A percentile compares a stretch with the other conserved stretches of the same genome.
phyloP scores from a whole-genome alignment of 1,284 basidiomycete species.

The Phylloboletellus chloephorus region DNA sequence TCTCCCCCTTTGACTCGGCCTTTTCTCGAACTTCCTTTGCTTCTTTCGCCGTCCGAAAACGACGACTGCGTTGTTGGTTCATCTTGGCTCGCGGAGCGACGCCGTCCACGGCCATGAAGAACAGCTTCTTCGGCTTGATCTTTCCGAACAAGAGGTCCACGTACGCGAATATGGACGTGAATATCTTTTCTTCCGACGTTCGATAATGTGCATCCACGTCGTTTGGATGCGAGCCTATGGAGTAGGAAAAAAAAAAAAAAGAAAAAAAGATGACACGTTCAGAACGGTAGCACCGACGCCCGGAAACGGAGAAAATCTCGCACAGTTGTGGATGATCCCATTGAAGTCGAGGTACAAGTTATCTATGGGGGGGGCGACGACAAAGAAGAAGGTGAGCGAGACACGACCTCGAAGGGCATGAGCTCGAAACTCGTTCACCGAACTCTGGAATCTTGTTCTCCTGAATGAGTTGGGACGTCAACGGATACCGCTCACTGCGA shows the following conservation, averaged over 20 bases:
- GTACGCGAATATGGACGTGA: constrained; percentile 94
- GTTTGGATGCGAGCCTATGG: constrained; percentile 82
- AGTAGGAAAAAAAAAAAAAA: too few relatives aligned
- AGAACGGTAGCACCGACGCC: too few relatives aligned
- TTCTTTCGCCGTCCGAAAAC: constrained; percentile 94
- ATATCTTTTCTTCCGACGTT: constrained; percentile 94
- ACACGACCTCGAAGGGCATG: constrained; percentile 2
- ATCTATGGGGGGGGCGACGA: constrained; percentile 51
- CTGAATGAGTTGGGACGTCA: constrained; percentile 96
- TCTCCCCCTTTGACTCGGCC: constrained; percentile 85
- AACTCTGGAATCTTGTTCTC: constrained; percentile 97
- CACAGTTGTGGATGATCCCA: constrained; percentile 97
- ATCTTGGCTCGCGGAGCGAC: constrained; percentile 99
- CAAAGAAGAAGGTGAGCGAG: too few relatives aligned
- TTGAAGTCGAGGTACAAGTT: constrained; percentile 96
- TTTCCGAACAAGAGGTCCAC: constrained; percentile 96
- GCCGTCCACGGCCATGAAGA: constrained; percentile 98
- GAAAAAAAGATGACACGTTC: too few relatives aligned
- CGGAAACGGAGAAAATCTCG: too few relatives aligned
- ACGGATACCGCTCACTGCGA: constrained; percentile 88
- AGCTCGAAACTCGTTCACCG: constrained; percentile 43
- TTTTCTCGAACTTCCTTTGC: constrained; percentile 83
- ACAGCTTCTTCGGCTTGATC: constrained; percentile 95
- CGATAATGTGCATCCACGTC: constrained; percentile 95
- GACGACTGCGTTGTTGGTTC: constrained; percentile 95